Evolutionary conservation across 441 rosid species (phyloP).

Genomic region (Aleurites moluccanus): DNA sequence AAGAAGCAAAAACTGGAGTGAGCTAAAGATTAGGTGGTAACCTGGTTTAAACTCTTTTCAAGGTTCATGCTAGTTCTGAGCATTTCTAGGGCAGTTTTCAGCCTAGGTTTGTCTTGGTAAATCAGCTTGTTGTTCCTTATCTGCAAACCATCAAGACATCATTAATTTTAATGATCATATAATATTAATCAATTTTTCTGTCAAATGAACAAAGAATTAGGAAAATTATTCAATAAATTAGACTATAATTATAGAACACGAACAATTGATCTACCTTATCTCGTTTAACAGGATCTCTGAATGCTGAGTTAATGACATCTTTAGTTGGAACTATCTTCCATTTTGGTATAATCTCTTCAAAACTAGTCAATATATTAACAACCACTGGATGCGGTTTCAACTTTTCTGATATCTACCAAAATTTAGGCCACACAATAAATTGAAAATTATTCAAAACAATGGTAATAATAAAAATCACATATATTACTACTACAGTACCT

Average conservation of each 20-base stretch:
- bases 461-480: not conserved
- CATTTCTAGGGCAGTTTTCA: slow-evolving; percentile 93
- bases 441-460: not conserved
- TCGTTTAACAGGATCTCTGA: slow-evolving; percentile 80
- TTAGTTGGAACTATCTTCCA: slow-evolving; percentile 97
- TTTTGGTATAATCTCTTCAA: slow-evolving; percentile 86
- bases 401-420: slow-evolving; percentile 79
- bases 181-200: too few relatives aligned
- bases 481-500: slow-evolving; percentile 42
- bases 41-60: slow-evolving; percentile 68
- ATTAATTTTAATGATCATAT: too few relatives aligned
- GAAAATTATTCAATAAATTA: too few relatives aligned
- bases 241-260: too few relatives aligned
- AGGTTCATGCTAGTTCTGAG: slow-evolving; percentile 88
- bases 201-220: too few relatives aligned
- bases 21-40: slow-evolving; percentile 7
- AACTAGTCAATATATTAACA: slow-evolving; percentile 65
- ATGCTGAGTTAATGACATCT: slow-evolving; percentile 82
- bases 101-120: slow-evolving; percentile 94
- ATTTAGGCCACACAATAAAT: slow-evolving; percentile 6
- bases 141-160: slow-evolving; percentile 35
- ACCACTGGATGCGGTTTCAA: slow-evolving; percentile 92
- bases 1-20: not conserved
- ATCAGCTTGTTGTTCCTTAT: slow-evolving; percentile 82
- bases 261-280: slow-evolving; percentile 46